phyloP scores from a whole-genome alignment of 257 asterid genomes.

The Petunia axillaris region DNA sequence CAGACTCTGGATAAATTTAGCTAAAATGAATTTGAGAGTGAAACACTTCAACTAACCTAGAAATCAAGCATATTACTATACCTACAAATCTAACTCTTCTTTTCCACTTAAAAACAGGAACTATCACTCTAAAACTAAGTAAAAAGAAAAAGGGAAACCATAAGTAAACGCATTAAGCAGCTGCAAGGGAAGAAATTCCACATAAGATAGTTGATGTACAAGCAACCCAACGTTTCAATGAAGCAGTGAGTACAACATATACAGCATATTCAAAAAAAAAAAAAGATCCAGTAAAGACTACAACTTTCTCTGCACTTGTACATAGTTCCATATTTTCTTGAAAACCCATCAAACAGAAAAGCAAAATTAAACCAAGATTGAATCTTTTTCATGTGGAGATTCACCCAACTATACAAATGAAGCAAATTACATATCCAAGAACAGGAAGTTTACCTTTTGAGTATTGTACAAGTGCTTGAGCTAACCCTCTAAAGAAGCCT shows the following conservation, averaged over 20 bases:
- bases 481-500: conserved; percentile 16
- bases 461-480: background rate
- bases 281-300: background rate
- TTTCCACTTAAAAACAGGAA: conserved; percentile 2
- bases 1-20: background rate
- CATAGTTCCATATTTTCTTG: background rate
- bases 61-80: background rate
- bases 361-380: background rate
- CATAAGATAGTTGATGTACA: background rate
- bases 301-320: background rate
- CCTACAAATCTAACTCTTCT: background rate
- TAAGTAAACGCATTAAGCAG: background rate
- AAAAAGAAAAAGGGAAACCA: background rate
- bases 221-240: background rate
- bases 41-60: background rate
- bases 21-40: background rate
- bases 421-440: background rate
- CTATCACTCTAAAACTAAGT: background rate
- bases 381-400: background rate
- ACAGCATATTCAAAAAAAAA: background rate
- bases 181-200: background rate
- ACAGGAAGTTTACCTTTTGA: background rate
- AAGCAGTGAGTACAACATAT: background rate
- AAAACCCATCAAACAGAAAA: background rate
- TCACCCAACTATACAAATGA: background rate